Conservation (phyloP, 2,329 filamentous ascomycete genomes). For the Chaetomiaceae sp. region DNA sequence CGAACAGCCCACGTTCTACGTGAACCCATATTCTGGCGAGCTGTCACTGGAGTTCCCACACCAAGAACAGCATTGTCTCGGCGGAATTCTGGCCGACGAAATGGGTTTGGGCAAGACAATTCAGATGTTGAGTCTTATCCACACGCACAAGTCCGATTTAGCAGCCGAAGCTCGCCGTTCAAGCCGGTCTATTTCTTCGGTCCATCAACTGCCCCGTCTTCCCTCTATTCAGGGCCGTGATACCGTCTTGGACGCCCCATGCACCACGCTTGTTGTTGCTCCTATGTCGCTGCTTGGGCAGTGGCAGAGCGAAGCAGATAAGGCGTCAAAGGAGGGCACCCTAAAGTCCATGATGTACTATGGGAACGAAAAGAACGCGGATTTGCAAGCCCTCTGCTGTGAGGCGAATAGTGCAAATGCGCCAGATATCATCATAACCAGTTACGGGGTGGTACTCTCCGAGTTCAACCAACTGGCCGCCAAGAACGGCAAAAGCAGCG, state of each 20-base stretch:
- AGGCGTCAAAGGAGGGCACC: conserved; percentile 77
- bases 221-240: conserved; percentile 45
- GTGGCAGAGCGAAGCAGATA: conserved; percentile 93
- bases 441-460: conserved; percentile 85
- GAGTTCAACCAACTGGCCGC: conserved; percentile 73
- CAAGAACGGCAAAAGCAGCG: conserved; percentile 60
- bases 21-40: conserved; percentile 96
- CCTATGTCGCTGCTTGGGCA: conserved; percentile 95
- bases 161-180: conserved; percentile 34
- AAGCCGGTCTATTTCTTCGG: conserved; percentile 32
- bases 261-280: conserved; percentile 90
- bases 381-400: conserved; percentile 74
- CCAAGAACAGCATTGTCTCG: conserved; percentile 90
- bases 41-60: conserved; percentile 84
- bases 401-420: conserved; percentile 66
- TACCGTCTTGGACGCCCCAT: conserved; percentile 63
- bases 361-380: conserved; percentile 72
- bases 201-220: conserved; percentile 58
- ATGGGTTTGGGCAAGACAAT: conserved; percentile 99
- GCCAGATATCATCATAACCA: conserved; percentile 89
- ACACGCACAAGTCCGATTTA: conserved; percentile 65
- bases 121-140: conserved; percentile 92
- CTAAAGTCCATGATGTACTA: conserved; percentile 88
- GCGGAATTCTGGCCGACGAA: conserved; percentile 89
- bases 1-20: conserved; percentile 72